These are phyloP conservation scores for Cordyceps tenuipes DNA, from an alignment of 2,329 filamentous ascomycete species.

Conservation along the genomic window DNA sequence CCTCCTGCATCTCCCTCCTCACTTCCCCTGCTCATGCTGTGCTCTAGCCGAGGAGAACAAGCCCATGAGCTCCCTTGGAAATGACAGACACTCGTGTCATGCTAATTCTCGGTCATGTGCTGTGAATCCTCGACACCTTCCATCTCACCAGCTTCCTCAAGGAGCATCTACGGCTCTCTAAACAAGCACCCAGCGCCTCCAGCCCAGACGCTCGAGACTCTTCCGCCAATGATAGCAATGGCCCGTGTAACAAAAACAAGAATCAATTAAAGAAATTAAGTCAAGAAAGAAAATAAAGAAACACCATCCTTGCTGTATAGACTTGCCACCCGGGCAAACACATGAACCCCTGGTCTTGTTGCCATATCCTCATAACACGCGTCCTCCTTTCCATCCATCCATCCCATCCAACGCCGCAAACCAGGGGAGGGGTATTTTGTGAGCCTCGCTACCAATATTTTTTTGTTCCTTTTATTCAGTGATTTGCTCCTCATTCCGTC, in stretches of 20 bases:
- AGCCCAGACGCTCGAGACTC: background rate
- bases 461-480: background rate
- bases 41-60: no score
- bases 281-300: background rate
- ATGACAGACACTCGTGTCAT: background rate
- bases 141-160: background rate
- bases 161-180: background rate
- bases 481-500: background rate
- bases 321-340: background rate
- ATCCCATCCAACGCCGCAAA: slow-evolving; percentile 4
- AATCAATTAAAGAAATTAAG: background rate
- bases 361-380: background rate
- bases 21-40: no score
- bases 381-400: no score
- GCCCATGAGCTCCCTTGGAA: background rate
- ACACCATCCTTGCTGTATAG: background rate
- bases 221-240: background rate
- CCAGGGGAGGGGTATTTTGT: slow-evolving; percentile 1
- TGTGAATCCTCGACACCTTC: background rate
- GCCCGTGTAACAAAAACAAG: background rate
- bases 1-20: no score
- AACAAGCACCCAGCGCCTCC: background rate
- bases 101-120: background rate
- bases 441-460: background rate
- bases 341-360: background rate